phyloP scores from a whole-genome alignment of 768 basidiomycete genomes.

The Sarcodon aspratus region DNA sequence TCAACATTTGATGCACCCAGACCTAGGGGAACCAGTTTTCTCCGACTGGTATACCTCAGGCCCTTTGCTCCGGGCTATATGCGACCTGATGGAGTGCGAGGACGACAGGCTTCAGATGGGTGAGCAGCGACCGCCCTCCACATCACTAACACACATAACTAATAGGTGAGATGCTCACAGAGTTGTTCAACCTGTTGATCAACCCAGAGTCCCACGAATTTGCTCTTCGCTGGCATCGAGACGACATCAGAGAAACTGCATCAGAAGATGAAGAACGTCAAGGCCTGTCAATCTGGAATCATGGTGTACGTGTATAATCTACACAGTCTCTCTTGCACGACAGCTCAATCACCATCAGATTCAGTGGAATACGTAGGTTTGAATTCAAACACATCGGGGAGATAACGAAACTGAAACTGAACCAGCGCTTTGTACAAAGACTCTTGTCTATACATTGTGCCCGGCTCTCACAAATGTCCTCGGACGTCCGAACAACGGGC shows the following conservation, averaged over 20 bases:
- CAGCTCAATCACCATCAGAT: conserved; percentile 27
- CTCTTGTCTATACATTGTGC: conserved; percentile 60
- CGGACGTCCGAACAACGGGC: conserved; percentile 47
- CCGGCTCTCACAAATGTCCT: conserved; percentile 48
- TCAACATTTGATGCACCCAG: conserved; percentile 76
- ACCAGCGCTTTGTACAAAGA: conserved; percentile 57
- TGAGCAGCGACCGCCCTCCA: conserved; percentile 18
- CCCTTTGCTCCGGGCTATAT: conserved; percentile 29
- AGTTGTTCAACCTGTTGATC: conserved; percentile 67
- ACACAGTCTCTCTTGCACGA: not conserved
- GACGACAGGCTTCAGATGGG: conserved; percentile 63
- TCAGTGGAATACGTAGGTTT: conserved; percentile 71
- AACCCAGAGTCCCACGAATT: conserved; percentile 57
- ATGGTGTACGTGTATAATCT: conserved; percentile 39
- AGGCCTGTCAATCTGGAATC: conserved; percentile 47
- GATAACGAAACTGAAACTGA: not conserved
- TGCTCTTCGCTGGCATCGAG: conserved; percentile 72
- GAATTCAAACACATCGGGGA: not conserved
- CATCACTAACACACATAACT: not conserved
- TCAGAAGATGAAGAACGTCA: conserved; percentile 45
- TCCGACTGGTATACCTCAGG: conserved; percentile 58
- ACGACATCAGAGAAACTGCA: conserved; percentile 54
- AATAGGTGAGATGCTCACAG: conserved; percentile 19
- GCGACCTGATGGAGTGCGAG: conserved; percentile 41
- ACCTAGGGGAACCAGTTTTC: conserved; percentile 46